Evolutionary conservation across 257 asterid species (phyloP).

Genomic region (Fraxinus anomala): DNA sequence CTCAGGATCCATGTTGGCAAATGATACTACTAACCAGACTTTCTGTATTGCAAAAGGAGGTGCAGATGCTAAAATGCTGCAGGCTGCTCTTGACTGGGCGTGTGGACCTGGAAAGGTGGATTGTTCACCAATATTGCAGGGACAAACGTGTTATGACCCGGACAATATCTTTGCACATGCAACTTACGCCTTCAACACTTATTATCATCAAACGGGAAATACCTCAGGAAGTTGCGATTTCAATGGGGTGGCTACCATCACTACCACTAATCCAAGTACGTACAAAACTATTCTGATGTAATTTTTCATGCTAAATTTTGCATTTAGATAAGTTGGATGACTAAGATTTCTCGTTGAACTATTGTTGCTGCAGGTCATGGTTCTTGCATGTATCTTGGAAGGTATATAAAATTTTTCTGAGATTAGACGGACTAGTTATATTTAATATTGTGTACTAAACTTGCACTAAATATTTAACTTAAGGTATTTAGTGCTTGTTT

Average conservation of each 20-base stretch:
- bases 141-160: constrained; percentile 86
- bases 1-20: constrained; percentile 67
- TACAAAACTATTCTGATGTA: background rate
- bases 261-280: constrained; percentile 89
- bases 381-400: constrained; percentile 66
- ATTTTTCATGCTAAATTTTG: background rate
- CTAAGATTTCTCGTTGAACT: constrained; percentile 14
- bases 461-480: background rate
- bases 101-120: constrained; percentile 95
- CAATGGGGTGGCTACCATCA: constrained; percentile 85
- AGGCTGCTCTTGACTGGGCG: constrained; percentile 97
- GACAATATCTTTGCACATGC: constrained; percentile 78
- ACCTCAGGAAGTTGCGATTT: constrained; percentile 67
- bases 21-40: constrained; percentile 77
- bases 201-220: constrained; percentile 69
- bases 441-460: background rate
- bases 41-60: constrained; percentile 68
- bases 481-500: background rate
- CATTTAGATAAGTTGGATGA: background rate
- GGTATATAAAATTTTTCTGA: constrained; percentile 39
- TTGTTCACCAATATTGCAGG: constrained; percentile 67
- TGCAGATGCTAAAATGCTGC: constrained; percentile 74
- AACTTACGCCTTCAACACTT: constrained; percentile 72
- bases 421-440: too few relatives aligned
- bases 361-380: constrained; percentile 73